Evolutionary conservation across 805 yeast species (phyloP).

Genomic region (Nakazawaea peltata): DNA sequence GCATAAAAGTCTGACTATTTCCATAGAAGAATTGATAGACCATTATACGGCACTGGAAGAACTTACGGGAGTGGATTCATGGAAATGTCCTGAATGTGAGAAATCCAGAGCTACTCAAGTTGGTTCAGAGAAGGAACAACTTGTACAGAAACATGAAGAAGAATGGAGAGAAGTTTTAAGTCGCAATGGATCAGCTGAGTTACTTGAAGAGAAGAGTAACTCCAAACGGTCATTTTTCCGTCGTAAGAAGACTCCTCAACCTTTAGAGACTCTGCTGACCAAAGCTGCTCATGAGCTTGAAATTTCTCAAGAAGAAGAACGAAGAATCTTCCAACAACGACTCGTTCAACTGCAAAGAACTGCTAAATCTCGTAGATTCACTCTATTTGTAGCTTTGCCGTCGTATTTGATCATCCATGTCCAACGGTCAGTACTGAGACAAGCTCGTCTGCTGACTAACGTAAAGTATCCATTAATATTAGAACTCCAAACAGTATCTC

Average conservation of each 20-base stretch:
- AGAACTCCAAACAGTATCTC: slow-evolving; percentile 29
- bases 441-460: slow-evolving; percentile 18
- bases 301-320: slow-evolving; percentile 7
- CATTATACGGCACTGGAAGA: slow-evolving; percentile 59
- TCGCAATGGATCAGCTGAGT: slow-evolving; percentile 2
- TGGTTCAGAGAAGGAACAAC: slow-evolving; percentile 12
- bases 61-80: slow-evolving; percentile 65
- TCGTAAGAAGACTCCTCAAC: slow-evolving; percentile 10
- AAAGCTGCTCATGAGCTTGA: slow-evolving; percentile 2
- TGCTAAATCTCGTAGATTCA: slow-evolving; percentile 17
- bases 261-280: not conserved
- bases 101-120: slow-evolving; percentile 18
- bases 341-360: not conserved
- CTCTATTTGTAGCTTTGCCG: slow-evolving; percentile 26
- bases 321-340: not conserved
- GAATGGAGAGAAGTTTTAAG: slow-evolving; percentile 18
- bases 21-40: slow-evolving; percentile 55
- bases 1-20: slow-evolving; percentile 26
- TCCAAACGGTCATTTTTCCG: slow-evolving; percentile 1
- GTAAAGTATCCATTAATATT: slow-evolving; percentile 50
- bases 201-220: slow-evolving; percentile 6
- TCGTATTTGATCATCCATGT: slow-evolving; percentile 23
- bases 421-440: slow-evolving; percentile 22
- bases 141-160: slow-evolving; percentile 11
- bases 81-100: slow-evolving; percentile 75